Base-by-base conservation (phyloP, 2,329 filamentous ascomycete species). In the Clonostachys solani region DNA sequence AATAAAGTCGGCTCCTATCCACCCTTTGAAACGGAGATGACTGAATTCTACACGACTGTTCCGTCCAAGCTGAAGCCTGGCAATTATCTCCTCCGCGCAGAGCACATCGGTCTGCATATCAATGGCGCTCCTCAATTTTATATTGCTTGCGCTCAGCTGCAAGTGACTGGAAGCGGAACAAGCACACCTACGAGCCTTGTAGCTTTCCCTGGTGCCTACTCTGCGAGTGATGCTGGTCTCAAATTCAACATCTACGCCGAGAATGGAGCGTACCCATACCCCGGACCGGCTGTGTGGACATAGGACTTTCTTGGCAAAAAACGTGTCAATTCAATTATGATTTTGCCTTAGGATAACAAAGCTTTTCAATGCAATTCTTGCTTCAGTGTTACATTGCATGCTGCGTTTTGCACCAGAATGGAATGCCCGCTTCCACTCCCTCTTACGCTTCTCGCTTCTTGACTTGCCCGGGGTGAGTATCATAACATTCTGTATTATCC, bases 1-100 rank as follows among this genome's bases (percentile, higher is more conserved):
- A 48, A 44, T 43, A 36, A 23, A 9, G 42, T 43, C 33, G 19
- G 6, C 47, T 72, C 74, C 36, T 64, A 60, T 37, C 85, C 81
- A 80, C 81, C 76, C 41, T 64, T 75, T 10, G 78, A 83, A 52
- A 59, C 71, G 47, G 60, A 80, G 50, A 69, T 78, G 46, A 55
- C 59, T 38, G 71, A 74, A 60, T 68, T 68, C 51, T 60, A 66
- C 60, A 65, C 67, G 41, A 64, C 54, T 15, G 62, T 72, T 43
- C 69, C 71, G 6, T 52, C 61, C 13, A 60, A 60, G 49, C 56
- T 72, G 9, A 60, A 66, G 9, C 60, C 66, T 4, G 70, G 69
- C 23, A 60, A 71, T 48, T 73, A 73, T 48, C 63, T 74, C 16
- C 50, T 73, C 40, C 61, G 70, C 47, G 65, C 66, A 15, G 69